These are phyloP conservation scores for Cucumis sativus DNA, from an alignment of 306 rosid species.

Conservation along the genomic window Cucumber_9930_V3 NC_026659.2:28411501-28412000, in stretches of 20 bases:
- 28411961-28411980: constrained; percentile 3
- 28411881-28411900: not conserved
- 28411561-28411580: not conserved
- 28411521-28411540: not conserved
- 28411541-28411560: not conserved
- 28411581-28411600: not conserved
- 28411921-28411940: not conserved
- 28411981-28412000: not conserved
- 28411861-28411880: not conserved
- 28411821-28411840: not conserved
- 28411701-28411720: not conserved
- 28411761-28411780: not conserved
- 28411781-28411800: not conserved
- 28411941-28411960: not conserved
- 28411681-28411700: not conserved
- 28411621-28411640: not conserved
- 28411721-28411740: not conserved
- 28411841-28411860: not conserved
- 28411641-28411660: not conserved
- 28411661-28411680: not conserved
- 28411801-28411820: not conserved
- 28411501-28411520: not conserved
- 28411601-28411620: not conserved
- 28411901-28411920: not conserved
- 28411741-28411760: not conserved